Evolutionary conservation across 2,329 filamentous ascomycete species (phyloP), one percentile per base, ranked within the genome.

Genomic region (Diaporthe caulivora): DNA sequence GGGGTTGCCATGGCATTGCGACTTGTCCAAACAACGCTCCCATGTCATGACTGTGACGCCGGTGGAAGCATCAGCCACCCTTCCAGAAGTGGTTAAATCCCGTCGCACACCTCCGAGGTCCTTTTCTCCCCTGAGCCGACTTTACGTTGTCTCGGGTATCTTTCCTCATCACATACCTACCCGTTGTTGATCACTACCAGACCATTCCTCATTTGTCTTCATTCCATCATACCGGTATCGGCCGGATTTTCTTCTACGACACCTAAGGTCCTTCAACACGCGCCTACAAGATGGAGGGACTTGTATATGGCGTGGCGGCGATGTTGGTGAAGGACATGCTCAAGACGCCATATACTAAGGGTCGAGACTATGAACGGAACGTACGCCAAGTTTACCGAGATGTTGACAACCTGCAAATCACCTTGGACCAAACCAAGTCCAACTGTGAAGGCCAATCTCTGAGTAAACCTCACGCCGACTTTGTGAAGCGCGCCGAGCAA

Each of bases 311-410:
- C 21, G 64, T 70, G 54, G 64, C 64, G 40, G 62, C 71, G 42
- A 70, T 72, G 71, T 42, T 72, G n/a, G 53, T 69, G 54, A 72
- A 72, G 54, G 71, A 72, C 13, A 57, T 68, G 17, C 17, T 72
- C 37, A 72, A 72, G 47, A 37, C 47, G 13, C 71, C 53, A 31
- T 72, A 70, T 21, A 21, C 62, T 13, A 72, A 69, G 26, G 64
- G 64, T 9, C 62, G 71, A 18, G 71, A 72, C 54, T 72, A 72
- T 34, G 71, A 72, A 51, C 71, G 71, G 9, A 72, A 69, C 44
- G 71, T 72, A 8, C 71, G 71, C 9, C 71, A 72, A 51, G 44
- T 40, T 4, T 72, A 72, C 37, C 71, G 71, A 47, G 71, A 72
- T 17, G 54, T 70, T 7, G 71, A 72, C 44, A 72, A 70, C 42